These are phyloP conservation scores for Smallanthus sonchifolius DNA, from an alignment of 129 eudicot genomes.

Conservation along the genomic window DNA sequence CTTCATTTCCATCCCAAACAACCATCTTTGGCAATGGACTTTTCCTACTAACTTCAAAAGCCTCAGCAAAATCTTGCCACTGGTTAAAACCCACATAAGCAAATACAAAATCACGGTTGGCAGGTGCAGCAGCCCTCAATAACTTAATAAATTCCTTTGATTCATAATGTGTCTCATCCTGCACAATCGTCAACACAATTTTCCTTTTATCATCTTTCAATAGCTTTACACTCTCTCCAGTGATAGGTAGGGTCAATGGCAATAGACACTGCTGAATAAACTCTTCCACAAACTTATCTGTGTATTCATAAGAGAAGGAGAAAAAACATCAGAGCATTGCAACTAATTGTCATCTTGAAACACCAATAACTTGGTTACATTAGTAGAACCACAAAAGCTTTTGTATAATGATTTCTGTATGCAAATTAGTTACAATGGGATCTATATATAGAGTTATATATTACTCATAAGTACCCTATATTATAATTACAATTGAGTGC, in stretches of 20 bases:
- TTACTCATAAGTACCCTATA: neutral
- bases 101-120: conserved; percentile 88
- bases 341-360: neutral
- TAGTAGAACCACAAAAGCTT: neutral
- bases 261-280: conserved; percentile 75
- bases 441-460: neutral
- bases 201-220: conserved; percentile 83
- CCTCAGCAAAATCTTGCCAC: conserved; percentile 70
- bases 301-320: conserved; percentile 16
- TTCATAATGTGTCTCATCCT: conserved; percentile 55
- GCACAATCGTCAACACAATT: conserved; percentile 70
- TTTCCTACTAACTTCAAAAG: conserved; percentile 78
- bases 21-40: conserved; percentile 85
- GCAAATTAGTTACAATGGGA: neutral
- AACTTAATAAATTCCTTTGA: conserved; percentile 60
- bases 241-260: conserved; percentile 76
- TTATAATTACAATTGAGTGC: neutral
- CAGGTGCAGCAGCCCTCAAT: conserved; percentile 91
- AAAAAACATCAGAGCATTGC: neutral
- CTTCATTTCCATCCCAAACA: conserved; percentile 97
- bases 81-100: conserved; percentile 82
- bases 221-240: conserved; percentile 53
- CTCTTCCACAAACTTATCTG: conserved; percentile 77
- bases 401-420: neutral
- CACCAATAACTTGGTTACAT: neutral